Base-by-base conservation (phyloP, 2,329 filamentous ascomycete species). In the Fusarium verrucosum region DNA sequence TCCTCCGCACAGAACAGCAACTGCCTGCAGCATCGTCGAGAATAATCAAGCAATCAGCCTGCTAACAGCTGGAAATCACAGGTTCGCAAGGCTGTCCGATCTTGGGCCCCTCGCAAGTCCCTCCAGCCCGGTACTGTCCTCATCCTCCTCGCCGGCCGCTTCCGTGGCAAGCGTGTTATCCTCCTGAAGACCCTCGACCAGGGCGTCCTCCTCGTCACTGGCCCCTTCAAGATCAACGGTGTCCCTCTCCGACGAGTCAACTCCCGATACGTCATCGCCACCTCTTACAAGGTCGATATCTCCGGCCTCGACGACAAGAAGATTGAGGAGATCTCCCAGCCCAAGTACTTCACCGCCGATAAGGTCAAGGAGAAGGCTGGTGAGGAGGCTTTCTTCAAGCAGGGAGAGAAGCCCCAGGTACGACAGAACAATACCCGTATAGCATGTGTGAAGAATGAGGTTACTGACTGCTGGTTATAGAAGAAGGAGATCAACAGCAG, bases 221-320 rank as follows among this genome's bases (percentile, higher is more conserved):
- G 95, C 77, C 95, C 95, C 80, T 99, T 98, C 92, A 99, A 98
- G 91, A 91, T 99, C 86, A 99, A 99, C 87, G 95, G 95, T 83
- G 95, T 99, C 72, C 95, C 95, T 75, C 90, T 99, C 78, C 91
- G 95, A 84, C 89, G 92, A 81, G 92, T 96, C 80, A 96, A 96
- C 86, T 86, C 92, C 80, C 90, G 92, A 83, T 96, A 95, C 84
- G 92, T 96, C 79, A 96, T 96, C 80, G 92, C 92, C 78, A 96
- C 92, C 77, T 92, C 90, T 76, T 89, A 89, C 80, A 92, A 90
- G 83, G 87, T 96, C 78, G 90, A 94, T 80, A 82, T 99, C 77
- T 84, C 86, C 72, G 92, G 92, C 77, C 83, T 99, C 75, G 94
- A 98, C 83, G 77, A 91, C 77, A 90, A 91, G 81, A 99, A 98